Evolutionary conservation across 2,329 filamentous ascomycete species (phyloP), one percentile per base, ranked within the genome.

Genomic region (Colletotrichum melonis): DNA sequence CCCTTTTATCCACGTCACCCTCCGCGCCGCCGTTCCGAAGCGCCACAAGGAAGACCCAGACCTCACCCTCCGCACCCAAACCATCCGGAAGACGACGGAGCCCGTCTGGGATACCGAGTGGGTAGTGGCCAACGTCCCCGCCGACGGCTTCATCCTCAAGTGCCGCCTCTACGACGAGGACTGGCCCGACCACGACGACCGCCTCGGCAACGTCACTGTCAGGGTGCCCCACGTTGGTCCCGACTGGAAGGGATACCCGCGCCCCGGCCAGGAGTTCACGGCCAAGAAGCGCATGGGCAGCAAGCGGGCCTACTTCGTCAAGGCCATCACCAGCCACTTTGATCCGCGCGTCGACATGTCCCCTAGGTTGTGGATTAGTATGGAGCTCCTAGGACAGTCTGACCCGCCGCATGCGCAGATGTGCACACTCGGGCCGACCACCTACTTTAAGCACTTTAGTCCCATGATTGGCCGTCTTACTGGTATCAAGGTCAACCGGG

Each of bases 111-210:
- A 97, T 60, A 90, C 92, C 49, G 89, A 94, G 73, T 98, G 96
- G 96, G 88, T 95, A 26, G 92, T 98, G 28, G 94, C 94, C 74
- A 97, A 98, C 77, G 89, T 98, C 2, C 95, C 96, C 0, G 86
- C 92, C 0, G 90, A 89, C 0, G 95, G 95, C 4, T 97, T 98
- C 84, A 89, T 88, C 69, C 88, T 98, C 77, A 98, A 98, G 81
- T 95, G 94, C 74, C 90, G 94, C 66, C 84, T 98, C 22, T 97
- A 95, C 82, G 96, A 98, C 79, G 96, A 98, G 81, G 96, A 98
- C 82, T 91, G 92, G 42, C 90, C 92, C 1, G 94, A 98, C 80
- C 91, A 93, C 76, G 93, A 98, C 79, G 96, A 98, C 82, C 89
- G 94, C 30, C 88, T 98, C 24, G 96, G 96, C 12, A 97, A 97